Evolutionary conservation across 768 basidiomycete species (phyloP).

Genomic region (Russula brevipes): DNA sequence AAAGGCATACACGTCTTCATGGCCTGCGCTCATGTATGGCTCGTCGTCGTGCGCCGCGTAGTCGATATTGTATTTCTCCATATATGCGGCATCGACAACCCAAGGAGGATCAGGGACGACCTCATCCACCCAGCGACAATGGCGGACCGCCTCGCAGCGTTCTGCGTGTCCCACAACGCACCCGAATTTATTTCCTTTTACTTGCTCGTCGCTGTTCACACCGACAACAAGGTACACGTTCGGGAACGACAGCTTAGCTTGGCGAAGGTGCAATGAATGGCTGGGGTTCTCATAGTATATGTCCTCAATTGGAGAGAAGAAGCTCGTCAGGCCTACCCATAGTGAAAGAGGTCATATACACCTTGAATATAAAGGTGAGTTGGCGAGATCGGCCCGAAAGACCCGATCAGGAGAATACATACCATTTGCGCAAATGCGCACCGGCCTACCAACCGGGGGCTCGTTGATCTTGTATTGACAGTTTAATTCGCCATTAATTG

Average conservation of each 20-base stretch:
- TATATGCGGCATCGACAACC: conserved; percentile 76
- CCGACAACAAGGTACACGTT: conserved; percentile 88
- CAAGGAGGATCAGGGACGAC: conserved; percentile 89
- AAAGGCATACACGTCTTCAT: conserved; percentile 80
- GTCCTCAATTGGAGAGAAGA: neutral
- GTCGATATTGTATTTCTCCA: conserved; percentile 85
- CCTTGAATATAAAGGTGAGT: conserved; percentile 40
- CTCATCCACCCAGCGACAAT: conserved; percentile 96
- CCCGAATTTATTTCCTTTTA: conserved; percentile 69
- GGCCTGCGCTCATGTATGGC: conserved; percentile 74
- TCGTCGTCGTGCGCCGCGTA: conserved; percentile 96
- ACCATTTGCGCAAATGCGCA: conserved; percentile 94
- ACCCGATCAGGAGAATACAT: conserved; percentile 28
- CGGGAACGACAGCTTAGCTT: conserved; percentile 92
- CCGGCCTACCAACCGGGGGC: conserved; percentile 75
- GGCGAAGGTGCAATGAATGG: conserved; percentile 91
- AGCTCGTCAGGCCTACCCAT: conserved; percentile 53
- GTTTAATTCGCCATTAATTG: conserved; percentile 65
- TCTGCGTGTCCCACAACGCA: conserved; percentile 88
- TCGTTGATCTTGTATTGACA: conserved; percentile 78
- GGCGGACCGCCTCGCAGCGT: conserved; percentile 84
- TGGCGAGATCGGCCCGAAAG: neutral
- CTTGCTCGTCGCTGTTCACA: conserved; percentile 87
- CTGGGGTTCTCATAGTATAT: conserved; percentile 38
- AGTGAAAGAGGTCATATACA: conserved; percentile 97